phyloP scores from a whole-genome alignment of 768 basidiomycete genomes.

The Peribolospora kevripleyi region DNA sequence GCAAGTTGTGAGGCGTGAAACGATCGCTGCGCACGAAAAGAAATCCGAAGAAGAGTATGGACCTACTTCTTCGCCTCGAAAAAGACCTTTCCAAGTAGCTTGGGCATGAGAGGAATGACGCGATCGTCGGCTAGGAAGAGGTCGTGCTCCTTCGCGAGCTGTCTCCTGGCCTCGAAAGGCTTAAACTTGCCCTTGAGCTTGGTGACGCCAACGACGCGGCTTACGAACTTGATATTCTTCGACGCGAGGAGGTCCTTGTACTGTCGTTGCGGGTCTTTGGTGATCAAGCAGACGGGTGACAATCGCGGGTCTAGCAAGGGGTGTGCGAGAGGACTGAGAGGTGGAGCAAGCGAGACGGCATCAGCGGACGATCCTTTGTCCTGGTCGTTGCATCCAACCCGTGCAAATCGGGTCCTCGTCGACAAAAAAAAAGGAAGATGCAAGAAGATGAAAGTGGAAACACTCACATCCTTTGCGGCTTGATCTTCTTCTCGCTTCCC shows the following conservation, averaged over 20 bases:
- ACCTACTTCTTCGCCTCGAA: conserved; percentile 86
- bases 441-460: no score
- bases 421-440: no score
- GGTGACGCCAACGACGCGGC: conserved; percentile 62
- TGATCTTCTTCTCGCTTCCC: no score
- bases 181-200: conserved; percentile 73
- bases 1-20: not conserved
- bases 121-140: conserved; percentile 85
- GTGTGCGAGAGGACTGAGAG: conserved; percentile 42
- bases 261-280: conserved; percentile 81
- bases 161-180: conserved; percentile 31
- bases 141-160: conserved; percentile 66
- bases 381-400: no score
- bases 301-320: conserved; percentile 62
- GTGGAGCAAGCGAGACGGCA: conserved; percentile 6
- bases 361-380: not conserved
- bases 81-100: conserved; percentile 66
- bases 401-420: no score
- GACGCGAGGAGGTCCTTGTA: conserved; percentile 78
- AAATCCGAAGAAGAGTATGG: not conserved
- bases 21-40: not conserved
- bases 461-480: no score
- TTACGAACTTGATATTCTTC: conserved; percentile 66
- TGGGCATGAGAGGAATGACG: conserved; percentile 62
- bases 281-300: conserved; percentile 62